Conservation (phyloP, 1,284 basidiomycete species). For the Singerocomus inundabilis region DNA sequence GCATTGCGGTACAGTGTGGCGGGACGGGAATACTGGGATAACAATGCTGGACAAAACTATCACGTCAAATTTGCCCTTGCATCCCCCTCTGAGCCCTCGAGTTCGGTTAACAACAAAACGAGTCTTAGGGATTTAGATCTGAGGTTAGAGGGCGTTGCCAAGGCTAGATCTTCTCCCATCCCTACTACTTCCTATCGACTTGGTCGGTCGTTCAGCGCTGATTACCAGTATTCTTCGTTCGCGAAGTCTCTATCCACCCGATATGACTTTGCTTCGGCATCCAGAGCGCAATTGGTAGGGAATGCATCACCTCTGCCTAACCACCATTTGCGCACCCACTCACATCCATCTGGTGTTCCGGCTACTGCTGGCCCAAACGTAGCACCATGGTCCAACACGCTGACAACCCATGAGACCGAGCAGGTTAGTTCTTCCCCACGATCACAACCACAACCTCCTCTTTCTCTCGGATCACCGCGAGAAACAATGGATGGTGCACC, state of each 20-base stretch:
- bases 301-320: constrained; percentile 20
- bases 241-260: constrained; percentile 44
- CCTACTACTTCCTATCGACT: constrained; percentile 21
- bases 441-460: not conserved
- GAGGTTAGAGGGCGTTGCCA: constrained; percentile 58
- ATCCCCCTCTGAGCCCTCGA: constrained; percentile 13
- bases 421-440: not conserved
- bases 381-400: constrained; percentile 38
- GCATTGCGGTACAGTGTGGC: constrained; percentile 77
- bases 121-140: constrained; percentile 48
- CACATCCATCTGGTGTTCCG: constrained; percentile 39
- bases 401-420: constrained; percentile 1
- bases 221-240: constrained; percentile 24
- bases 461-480: constrained; percentile 41
- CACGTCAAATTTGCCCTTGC: constrained; percentile 55
- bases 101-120: constrained; percentile 21
- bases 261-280: constrained; percentile 55
- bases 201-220: constrained; percentile 24
- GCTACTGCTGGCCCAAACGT: constrained; percentile 16
- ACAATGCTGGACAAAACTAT: constrained; percentile 83
- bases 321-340: constrained; percentile 34
- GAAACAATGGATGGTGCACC: constrained; percentile 27
- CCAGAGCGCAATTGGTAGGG: constrained; percentile 45
- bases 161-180: constrained; percentile 35
- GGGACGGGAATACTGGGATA: constrained; percentile 87